Base-by-base conservation (phyloP, 192 early-diverging fungal genomes). In the Paraglomus brasilianum region DNA sequence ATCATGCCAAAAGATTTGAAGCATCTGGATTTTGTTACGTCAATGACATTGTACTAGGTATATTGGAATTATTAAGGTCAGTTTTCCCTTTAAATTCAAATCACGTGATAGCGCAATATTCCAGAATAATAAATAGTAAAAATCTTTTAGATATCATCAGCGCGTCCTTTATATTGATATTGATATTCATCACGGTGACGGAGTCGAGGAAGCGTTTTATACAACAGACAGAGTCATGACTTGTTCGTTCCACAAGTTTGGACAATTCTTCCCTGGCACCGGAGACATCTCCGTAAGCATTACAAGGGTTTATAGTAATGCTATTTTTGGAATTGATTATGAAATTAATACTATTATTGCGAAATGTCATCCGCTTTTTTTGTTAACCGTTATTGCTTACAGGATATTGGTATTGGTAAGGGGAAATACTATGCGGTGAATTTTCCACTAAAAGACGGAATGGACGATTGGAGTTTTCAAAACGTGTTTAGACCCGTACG, bases 21-120 rank as follows among this genome's bases (percentile, higher is more conserved):
- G 93, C 94, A n/a, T 88, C 87, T 17, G 95, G 94, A 1, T 97
- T 96, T 72, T 97, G 95, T 78, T 97, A 91, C 72, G 92, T 95
- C 45, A 96, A 95, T 77, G 94, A 97, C 65, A 95, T 96, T 78
- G 94, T 96, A 0, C 69, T 96, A 47, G 89, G 87, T 8, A 88
- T 93, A 17, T 67, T 94, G 71, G 86, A 92, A 66, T 73, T 95
- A 21, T 78, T 89, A 43, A 76, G 81, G 65, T 83, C 41, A 51
- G 47, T 9, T 19, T 40, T 43, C 4, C 30, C 30, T 71, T 69
- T 79, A 30, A 30, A 30, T 30, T 30, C 30, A 30, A 30, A 30
- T 30, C 30, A 30, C 30, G 30, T 30, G 30, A 30, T 30, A 30
- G 3, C 3, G 3, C 30, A 30, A 3, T 30, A 30, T 30, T 30